A percentile compares a stretch with the other conserved stretches of the same genome.
Evolutionary conservation across 495 filamentous ascomycete species (phyloP).

Genomic region (Trichoderma asperelloides): DNA sequence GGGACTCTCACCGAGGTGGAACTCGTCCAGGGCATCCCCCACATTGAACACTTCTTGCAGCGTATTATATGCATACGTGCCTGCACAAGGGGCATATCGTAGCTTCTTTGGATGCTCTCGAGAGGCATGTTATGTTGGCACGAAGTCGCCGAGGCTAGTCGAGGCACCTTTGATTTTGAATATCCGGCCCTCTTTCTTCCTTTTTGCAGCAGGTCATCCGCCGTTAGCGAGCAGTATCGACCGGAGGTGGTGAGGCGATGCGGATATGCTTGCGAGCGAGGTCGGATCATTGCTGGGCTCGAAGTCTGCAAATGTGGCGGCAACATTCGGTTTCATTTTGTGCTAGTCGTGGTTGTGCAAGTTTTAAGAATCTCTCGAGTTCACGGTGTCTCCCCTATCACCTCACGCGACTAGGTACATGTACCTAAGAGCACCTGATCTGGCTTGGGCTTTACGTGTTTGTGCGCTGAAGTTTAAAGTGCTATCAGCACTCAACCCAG

Average conservation of each 20-base stretch:
- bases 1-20: slow-evolving; percentile 1
- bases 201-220: neutral
- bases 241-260: neutral
- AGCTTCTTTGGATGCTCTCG: neutral
- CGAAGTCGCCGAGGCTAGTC: neutral
- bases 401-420: no score
- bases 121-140: neutral
- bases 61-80: neutral
- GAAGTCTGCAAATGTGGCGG: no score
- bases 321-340: no score
- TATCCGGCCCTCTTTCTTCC: neutral
- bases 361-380: no score
- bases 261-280: neutral
- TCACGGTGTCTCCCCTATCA: no score
- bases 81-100: neutral
- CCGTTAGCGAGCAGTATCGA: neutral
- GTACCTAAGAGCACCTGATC: no score
- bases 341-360: no score
- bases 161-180: neutral
- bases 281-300: neutral
- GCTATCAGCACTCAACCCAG: no score
- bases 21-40: neutral
- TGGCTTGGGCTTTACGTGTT: no score
- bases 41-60: neutral
- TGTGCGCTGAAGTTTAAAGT: no score